Evolutionary conservation across 225 moss, liverwort and hornwort species (phyloP).

Genomic region (Pseudisothecium myosuroides): DNA sequence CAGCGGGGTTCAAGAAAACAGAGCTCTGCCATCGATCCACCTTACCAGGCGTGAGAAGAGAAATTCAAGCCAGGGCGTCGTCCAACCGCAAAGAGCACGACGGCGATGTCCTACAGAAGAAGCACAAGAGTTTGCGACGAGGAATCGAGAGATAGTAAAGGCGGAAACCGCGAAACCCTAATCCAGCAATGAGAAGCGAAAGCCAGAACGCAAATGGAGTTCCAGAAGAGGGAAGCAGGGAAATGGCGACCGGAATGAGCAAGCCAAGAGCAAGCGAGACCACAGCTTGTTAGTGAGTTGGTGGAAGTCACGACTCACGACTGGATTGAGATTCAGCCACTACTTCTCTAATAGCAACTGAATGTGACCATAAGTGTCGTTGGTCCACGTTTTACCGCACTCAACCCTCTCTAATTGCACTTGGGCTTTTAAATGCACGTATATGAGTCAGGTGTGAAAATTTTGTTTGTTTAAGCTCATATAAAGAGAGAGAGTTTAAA

Average conservation of each 20-base stretch:
- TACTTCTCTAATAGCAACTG: neutral
- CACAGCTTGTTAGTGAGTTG: neutral
- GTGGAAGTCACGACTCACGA: neutral
- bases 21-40: neutral
- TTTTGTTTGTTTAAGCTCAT: neutral
- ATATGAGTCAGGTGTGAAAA: neutral
- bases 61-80: neutral
- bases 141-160: neutral
- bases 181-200: neutral
- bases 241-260: neutral
- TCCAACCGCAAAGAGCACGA: neutral
- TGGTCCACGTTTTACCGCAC: neutral
- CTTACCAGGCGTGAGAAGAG: neutral
- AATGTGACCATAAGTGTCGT: neutral
- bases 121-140: neutral
- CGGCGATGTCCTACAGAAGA: neutral
- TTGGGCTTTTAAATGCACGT: neutral
- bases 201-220: neutral
- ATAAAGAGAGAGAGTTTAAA: neutral
- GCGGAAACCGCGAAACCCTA: neutral
- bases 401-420: neutral
- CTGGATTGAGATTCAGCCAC: neutral
- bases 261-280: neutral
- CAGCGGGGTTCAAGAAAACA: neutral
- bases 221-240: neutral